Conservation (phyloP, 2,329 filamentous ascomycete genomes). For the Claviceps humidiphila region DNA sequence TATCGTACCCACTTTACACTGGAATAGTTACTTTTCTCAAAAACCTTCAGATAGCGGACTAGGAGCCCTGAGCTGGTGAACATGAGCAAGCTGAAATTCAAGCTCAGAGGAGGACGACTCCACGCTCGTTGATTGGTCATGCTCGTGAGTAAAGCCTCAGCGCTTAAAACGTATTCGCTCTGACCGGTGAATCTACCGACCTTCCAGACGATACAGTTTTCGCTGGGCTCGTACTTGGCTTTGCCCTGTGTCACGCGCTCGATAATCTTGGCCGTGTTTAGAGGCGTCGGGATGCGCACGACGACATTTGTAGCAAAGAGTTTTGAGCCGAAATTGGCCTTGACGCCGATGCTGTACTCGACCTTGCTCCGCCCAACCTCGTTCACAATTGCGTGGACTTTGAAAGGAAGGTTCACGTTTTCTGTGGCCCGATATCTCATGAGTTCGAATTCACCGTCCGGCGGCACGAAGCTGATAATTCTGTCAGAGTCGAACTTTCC, state of each 20-base stretch:
- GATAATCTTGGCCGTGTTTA: constrained; percentile 90
- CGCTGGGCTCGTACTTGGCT: constrained; percentile 94
- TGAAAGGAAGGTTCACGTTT: constrained; percentile 97
- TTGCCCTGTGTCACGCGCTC: constrained; percentile 92
- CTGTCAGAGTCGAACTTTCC: constrained; percentile 93
- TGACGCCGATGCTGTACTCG: constrained; percentile 95
- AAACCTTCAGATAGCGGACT: constrained; percentile 93
- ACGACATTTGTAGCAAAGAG: constrained; percentile 95
- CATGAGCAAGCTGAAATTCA: constrained; percentile 93
- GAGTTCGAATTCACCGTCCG: constrained; percentile 94
- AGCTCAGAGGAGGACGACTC: constrained; percentile 81
- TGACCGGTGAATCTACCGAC: constrained; percentile 98
- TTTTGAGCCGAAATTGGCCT: constrained; percentile 92
- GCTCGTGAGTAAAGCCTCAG: constrained; percentile 82
- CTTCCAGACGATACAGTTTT: constrained; percentile 99
- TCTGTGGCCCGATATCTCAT: constrained; percentile 98
- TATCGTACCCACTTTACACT: constrained; percentile 99
- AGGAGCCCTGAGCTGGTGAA: constrained; percentile 90
- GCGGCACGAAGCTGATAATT: constrained; percentile 93
- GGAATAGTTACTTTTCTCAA: constrained; percentile 98
- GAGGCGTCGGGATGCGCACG: constrained; percentile 83
- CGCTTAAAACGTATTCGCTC: constrained; percentile 87
- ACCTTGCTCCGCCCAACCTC: constrained; percentile 95
- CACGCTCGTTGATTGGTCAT: constrained; percentile 98
- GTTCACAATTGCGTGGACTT: constrained; percentile 96